These are phyloP conservation scores for Penicillium manginii DNA, from an alignment of 495 filamentous ascomycete genomes.

Conservation along the genomic window DNA sequence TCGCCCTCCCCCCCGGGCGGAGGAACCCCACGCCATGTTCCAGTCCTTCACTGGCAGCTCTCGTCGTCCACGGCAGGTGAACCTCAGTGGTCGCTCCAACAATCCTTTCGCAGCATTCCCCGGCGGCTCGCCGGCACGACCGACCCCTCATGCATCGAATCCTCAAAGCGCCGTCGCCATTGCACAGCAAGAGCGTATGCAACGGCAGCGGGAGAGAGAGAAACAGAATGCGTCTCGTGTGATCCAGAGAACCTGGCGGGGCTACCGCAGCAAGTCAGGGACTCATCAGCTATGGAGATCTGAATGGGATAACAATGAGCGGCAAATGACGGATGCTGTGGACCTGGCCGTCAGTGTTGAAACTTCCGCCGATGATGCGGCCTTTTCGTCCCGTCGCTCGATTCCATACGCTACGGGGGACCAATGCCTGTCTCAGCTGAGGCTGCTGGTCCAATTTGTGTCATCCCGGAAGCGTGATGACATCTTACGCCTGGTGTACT, in stretches of 20 bases:
- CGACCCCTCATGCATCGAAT: conserved; percentile 52
- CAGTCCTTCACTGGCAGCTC: conserved; percentile 87
- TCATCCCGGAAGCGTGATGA: conserved; percentile 39
- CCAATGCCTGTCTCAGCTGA: conserved; percentile 51
- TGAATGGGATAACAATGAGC: conserved; percentile 65
- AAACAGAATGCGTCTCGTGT: conserved; percentile 71
- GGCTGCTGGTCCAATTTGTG: conserved; percentile 54
- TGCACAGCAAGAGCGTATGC: conserved; percentile 80
- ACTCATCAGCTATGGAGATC: conserved; percentile 61
- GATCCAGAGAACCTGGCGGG: conserved; percentile 86
- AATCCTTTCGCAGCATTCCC: conserved; percentile 72
- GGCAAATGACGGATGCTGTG: conserved; percentile 18
- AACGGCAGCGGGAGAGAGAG: conserved; percentile 81
- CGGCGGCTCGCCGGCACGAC: conserved; percentile 33
- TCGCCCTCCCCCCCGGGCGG: conserved; percentile 13
- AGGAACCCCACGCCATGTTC: conserved; percentile 65
- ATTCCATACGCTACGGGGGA: conserved; percentile 51
- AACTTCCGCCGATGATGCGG: conserved; percentile 1
- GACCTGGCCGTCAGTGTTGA: conserved; percentile 8
- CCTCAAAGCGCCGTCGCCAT: conserved; percentile 77
- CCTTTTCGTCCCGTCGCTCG: conserved; percentile 21
- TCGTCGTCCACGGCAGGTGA: conserved; percentile 85
- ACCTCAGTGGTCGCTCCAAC: conserved; percentile 82
- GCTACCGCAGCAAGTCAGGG: conserved; percentile 64
- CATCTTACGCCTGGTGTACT: conserved; percentile 46